Percentiles rank a stretch among this genome's conserved stretches.
Evolutionary conservation across 345 rosid genomes (phyloP).

Genomic region (Tarenaya hassleriana): DNA sequence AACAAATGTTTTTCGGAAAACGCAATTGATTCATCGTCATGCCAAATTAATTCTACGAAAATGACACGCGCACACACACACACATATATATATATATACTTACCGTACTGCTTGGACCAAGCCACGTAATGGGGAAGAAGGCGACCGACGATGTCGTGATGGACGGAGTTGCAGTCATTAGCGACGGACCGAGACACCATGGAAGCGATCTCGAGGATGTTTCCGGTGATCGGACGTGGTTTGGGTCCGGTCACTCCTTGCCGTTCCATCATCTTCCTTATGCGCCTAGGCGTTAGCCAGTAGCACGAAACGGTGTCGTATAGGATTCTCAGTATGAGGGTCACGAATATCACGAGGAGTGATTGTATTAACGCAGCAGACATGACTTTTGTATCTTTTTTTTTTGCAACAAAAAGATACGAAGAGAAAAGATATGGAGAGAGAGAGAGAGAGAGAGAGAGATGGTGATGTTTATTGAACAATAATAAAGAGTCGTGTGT

Average conservation of each 20-base stretch:
- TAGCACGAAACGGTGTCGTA: constrained; percentile 57
- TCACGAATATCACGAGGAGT: constrained; percentile 28
- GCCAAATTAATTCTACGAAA: too few species aligned
- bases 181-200: constrained; percentile 58
- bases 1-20: too few species aligned
- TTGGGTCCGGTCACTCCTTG: constrained; percentile 93
- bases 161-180: constrained; percentile 46
- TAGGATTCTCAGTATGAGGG: constrained; percentile 33
- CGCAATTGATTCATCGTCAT: too few species aligned
- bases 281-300: constrained; percentile 65
- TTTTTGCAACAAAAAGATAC: background rate
- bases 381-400: constrained; percentile 8
- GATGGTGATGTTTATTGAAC: too few species aligned
- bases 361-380: constrained; percentile 20
- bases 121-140: constrained; percentile 77
- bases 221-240: constrained; percentile 65
- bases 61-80: too few species aligned
- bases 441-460: too few species aligned
- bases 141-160: constrained; percentile 67
- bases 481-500: too few species aligned
- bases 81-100: background rate
- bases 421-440: too few species aligned
- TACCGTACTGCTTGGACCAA: constrained; percentile 84
- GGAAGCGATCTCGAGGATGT: constrained; percentile 63
- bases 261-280: constrained; percentile 57